Conservation (phyloP, 345 rosid species). For the Anacardium occidentale region DNA sequence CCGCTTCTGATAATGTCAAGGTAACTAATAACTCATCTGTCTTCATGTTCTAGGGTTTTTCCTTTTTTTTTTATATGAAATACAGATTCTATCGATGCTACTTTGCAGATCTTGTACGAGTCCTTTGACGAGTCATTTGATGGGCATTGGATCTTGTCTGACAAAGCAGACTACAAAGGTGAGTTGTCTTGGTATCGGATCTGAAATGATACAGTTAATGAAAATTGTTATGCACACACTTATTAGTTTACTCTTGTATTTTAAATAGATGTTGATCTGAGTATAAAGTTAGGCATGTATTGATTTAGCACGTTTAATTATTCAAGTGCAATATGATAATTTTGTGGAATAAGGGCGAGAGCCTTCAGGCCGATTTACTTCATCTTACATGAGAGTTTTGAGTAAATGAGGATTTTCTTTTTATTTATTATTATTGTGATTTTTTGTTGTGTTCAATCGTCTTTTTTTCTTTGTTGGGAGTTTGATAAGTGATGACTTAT, state of each 20-base stretch:
- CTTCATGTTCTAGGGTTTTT: neutral
- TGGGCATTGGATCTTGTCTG: slow-evolving; percentile 74
- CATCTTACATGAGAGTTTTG: neutral
- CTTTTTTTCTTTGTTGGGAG: no score
- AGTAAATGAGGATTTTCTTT: no score
- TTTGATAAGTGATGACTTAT: no score
- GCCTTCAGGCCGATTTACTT: neutral
- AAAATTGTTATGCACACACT: neutral
- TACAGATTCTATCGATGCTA: neutral
- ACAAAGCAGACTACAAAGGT: slow-evolving; percentile 69
- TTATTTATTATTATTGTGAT: no score
- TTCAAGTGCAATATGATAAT: neutral
- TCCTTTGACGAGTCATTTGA: slow-evolving; percentile 71
- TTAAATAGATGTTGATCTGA: neutral
- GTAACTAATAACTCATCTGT: slow-evolving; percentile 21
- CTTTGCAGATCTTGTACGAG: slow-evolving; percentile 61
- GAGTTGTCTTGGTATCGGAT: neutral
- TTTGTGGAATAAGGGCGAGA: neutral
- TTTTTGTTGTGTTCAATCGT: no score
- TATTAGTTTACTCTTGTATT: neutral
- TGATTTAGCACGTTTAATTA: neutral
- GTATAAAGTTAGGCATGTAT: neutral
- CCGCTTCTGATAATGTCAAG: slow-evolving; percentile 54
- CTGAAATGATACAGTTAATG: neutral
- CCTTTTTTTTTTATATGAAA: neutral